Conservation (phyloP, 345 rosid genomes). For the Pistacia atlantica region DNA sequence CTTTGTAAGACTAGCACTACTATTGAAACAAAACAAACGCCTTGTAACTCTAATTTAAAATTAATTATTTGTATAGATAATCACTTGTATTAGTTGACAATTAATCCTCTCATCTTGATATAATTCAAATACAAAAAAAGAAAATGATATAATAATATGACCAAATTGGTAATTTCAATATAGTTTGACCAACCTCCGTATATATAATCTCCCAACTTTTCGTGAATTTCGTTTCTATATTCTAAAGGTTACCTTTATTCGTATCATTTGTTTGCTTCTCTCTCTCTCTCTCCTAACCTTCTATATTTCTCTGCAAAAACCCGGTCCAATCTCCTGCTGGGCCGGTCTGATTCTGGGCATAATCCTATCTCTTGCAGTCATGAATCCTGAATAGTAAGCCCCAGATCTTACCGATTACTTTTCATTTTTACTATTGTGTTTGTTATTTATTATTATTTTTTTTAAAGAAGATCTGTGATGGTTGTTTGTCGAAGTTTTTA, state of each 20-base stretch:
- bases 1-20: no score
- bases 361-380: slow-evolving; percentile 19
- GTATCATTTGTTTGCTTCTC: no score
- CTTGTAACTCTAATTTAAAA: no score
- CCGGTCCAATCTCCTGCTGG: slow-evolving; percentile 27
- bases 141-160: background rate
- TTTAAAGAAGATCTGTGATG: background rate
- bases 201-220: slow-evolving; percentile 11
- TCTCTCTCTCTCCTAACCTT: background rate
- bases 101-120: background rate
- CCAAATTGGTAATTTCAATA: background rate
- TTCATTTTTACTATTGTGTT: background rate
- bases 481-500: background rate
- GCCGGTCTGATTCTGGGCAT: slow-evolving; percentile 33
- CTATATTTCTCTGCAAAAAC: slow-evolving; percentile 3
- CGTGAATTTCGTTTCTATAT: background rate
- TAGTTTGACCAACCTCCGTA: background rate
- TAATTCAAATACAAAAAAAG: no score
- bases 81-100: no score
- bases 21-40: no score
- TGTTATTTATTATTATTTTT: background rate
- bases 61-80: no score
- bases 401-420: background rate
- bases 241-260: background rate
- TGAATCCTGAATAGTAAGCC: slow-evolving; percentile 53